Evolutionary conservation across 306 rosid species (phyloP), one percentile per base, ranked within the genome.

Genomic region (Macrotyloma uniflorum): DNA sequence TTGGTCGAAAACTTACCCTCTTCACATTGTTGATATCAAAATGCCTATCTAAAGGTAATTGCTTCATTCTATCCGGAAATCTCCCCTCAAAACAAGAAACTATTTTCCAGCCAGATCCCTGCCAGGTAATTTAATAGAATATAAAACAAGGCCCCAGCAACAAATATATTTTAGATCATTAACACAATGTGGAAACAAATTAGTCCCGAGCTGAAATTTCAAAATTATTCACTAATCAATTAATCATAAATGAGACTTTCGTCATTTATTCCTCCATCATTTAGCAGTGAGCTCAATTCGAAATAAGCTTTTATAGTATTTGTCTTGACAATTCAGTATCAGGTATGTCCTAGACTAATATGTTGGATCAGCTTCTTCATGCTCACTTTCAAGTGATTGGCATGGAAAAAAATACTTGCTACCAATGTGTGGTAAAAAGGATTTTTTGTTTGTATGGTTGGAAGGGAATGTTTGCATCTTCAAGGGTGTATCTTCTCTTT

Each of bases 71-170:
- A 83, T 89, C 94, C 19, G 99, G 98, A 80, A 95, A 92, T 69
- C 83, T 92, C 54, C 98, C 98, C 87, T 95, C 98, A 54, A 95
- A 95, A 85, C 97, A 91, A 24, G 96, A 88, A 88, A 95, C 99
- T 77, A 95, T 88, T 90, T 95, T 95, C 99, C 99, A 95, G 72
- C 99, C 99, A 87, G 98, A 22, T 84, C 99, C 99, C 99, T 95
- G 84, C 81, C 79, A 87, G 50, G 69, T 67, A 66, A 79, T 63
- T 82, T 35, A 15, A 6, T 71, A 38, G 33, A 22, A 5, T 6
- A 22, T 1, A 8, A 50, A 3, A 35, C 43, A 54, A 61, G 22
- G 6, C 40, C 42, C 5, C 26, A 28, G 67, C 69, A 33, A 70
- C 65, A 40, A 58, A 74, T 8, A 4, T 12, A 32, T 23, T 49